A percentile compares a stretch with the other conserved stretches of the same genome.
Evolutionary conservation across 2,329 filamentous ascomycete species (phyloP).

Genomic region (Pseudogymnoascus sp.): DNA sequence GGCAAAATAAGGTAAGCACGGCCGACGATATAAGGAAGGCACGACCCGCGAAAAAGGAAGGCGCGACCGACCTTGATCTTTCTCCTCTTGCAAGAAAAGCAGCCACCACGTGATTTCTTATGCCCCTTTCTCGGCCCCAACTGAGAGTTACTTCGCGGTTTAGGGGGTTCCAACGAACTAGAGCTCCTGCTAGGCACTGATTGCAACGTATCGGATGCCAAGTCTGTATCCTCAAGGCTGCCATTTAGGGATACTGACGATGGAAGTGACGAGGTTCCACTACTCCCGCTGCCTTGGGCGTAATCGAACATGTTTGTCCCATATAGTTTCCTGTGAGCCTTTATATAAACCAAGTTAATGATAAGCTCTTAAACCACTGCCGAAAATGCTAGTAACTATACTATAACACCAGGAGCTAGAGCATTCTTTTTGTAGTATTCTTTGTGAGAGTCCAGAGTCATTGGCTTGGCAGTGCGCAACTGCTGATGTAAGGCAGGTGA

Average conservation of each 20-base stretch:
- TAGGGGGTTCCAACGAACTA: neutral
- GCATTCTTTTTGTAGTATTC: neutral
- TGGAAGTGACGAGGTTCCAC: neutral
- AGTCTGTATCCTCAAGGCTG: neutral
- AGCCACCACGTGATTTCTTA: constrained; percentile 57
- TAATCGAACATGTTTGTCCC: neutral
- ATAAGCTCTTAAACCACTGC: neutral
- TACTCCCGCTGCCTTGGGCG: neutral
- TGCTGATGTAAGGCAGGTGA: neutral
- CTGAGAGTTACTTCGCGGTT: neutral
- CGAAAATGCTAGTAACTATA: neutral
- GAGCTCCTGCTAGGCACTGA: neutral
- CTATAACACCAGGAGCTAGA: neutral
- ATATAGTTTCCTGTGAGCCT: neutral
- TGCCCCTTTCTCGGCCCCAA: constrained; percentile 44
- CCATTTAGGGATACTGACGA: neutral
- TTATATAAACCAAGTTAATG: neutral
- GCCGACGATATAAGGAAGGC: neutral
- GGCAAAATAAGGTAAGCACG: neutral
- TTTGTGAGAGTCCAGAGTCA: neutral
- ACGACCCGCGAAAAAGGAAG: neutral
- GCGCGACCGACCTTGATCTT: constrained; percentile 49
- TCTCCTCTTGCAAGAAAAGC: constrained; percentile 59
- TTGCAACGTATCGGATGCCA: neutral
- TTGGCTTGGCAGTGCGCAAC: neutral